phyloP scores from a whole-genome alignment of 2,329 filamentous ascomycete species.

The Fusarium circinatum region DNA sequence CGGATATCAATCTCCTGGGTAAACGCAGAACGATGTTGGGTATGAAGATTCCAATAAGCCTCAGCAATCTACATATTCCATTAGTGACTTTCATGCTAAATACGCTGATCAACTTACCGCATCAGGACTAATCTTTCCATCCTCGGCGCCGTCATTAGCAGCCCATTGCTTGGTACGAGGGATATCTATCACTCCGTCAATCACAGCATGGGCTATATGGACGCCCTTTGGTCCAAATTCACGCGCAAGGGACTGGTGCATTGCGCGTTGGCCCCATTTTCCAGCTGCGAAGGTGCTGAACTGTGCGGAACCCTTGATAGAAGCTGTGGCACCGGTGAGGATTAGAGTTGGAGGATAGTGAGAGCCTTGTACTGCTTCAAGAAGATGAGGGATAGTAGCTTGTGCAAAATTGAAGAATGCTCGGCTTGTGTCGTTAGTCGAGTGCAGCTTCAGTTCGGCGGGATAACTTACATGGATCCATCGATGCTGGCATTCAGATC shows the following conservation, averaged over 20 bases:
- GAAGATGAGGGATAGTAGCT: constrained; percentile 74
- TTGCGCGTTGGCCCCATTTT: constrained; percentile 81
- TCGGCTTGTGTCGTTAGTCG: constrained; percentile 52
- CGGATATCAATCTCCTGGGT: constrained; percentile 85
- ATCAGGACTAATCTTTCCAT: constrained; percentile 77
- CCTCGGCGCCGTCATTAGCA: constrained; percentile 58
- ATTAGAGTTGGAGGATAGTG: constrained; percentile 80
- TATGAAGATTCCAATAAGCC: constrained; percentile 85
- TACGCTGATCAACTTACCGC: constrained; percentile 64
- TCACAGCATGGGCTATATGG: constrained; percentile 83
- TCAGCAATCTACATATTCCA: constrained; percentile 76
- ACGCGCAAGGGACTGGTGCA: constrained; percentile 79
- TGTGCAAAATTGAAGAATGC: constrained; percentile 84
- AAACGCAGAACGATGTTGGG: constrained; percentile 80
- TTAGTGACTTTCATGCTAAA: not conserved
- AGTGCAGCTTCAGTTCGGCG: accelerated
- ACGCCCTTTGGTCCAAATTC: constrained; percentile 88
- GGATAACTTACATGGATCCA: constrained; percentile 58
- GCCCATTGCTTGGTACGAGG: constrained; percentile 69
- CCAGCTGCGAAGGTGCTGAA: constrained; percentile 79
- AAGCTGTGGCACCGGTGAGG: constrained; percentile 88
- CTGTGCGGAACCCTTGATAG: constrained; percentile 74
- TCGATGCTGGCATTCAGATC: constrained; percentile 61
- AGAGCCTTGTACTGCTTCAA: constrained; percentile 65
- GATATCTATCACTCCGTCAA: constrained; percentile 88